phyloP scores from a whole-genome alignment of 257 asterid species.

The Plantago major region DNA sequence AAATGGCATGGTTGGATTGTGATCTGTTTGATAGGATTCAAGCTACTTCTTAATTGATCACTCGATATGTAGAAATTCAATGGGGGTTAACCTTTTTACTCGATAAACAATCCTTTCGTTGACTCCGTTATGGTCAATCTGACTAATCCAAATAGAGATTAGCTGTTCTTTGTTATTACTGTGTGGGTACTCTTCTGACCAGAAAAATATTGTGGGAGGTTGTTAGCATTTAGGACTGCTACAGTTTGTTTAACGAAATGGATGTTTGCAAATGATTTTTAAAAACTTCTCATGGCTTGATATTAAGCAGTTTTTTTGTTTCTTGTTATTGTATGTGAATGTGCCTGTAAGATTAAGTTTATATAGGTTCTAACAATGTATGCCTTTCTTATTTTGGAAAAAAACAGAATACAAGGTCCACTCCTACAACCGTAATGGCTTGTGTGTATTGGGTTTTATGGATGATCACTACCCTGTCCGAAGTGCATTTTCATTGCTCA shows the following conservation, averaged over 20 bases:
- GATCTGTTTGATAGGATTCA: neutral
- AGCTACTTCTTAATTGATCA: neutral
- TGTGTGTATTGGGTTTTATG: slow-evolving; percentile 83
- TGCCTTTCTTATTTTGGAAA: neutral
- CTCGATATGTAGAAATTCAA: neutral
- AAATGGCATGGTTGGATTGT: neutral
- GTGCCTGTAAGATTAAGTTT: too few species aligned
- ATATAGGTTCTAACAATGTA: too few species aligned
- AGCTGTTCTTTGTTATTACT: too few species aligned
- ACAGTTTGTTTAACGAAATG: too few species aligned
- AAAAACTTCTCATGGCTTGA: too few species aligned
- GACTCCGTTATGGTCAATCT: too few species aligned
- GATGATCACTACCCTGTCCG: slow-evolving; percentile 92
- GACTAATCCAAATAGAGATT: too few species aligned
- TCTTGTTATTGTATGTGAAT: neutral
- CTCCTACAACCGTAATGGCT: slow-evolving; percentile 73
- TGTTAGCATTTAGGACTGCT: too few species aligned
- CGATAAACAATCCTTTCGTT: too few species aligned
- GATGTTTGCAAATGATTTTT: too few species aligned
- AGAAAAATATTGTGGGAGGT: too few species aligned
- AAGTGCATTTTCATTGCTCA: slow-evolving; percentile 86
- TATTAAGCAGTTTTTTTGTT: neutral
- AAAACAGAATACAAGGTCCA: slow-evolving; percentile 81
- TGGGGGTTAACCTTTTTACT: too few species aligned
- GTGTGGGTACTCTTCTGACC: neutral